phyloP scores from a whole-genome alignment of 2,329 filamentous ascomycete species.

The Helicocarpus griseus region DNA sequence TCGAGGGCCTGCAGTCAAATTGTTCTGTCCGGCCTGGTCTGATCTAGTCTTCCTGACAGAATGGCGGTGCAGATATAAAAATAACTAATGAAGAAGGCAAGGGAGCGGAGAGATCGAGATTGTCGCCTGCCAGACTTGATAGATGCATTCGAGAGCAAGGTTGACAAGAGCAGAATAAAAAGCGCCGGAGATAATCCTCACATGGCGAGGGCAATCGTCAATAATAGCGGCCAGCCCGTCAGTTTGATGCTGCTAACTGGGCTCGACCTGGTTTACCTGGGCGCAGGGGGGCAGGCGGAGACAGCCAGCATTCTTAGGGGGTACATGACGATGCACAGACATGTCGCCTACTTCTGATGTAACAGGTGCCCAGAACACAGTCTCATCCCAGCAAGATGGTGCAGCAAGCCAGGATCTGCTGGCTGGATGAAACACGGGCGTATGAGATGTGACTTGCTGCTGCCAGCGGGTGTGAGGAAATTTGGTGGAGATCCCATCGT shows the following conservation, averaged over 20 bases:
- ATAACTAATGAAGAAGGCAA: not conserved
- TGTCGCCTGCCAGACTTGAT: not conserved
- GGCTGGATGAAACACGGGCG: not conserved
- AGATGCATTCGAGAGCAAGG: not conserved
- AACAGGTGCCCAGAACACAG: not conserved
- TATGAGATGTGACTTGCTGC: slow-evolving; percentile 1
- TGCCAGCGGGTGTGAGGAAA: too few species aligned
- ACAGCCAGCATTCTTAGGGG: not conserved
- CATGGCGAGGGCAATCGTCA: not conserved
- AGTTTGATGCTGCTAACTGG: not conserved
- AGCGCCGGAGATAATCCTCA: not conserved
- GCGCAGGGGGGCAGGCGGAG: not conserved
- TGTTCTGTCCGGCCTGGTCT: not conserved
- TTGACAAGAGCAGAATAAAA: not conserved
- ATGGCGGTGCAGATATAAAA: not conserved
- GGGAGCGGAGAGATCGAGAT: not conserved
- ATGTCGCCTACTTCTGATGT: not conserved
- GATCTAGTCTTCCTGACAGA: not conserved
- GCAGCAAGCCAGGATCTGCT: not conserved
- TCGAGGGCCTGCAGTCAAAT: not conserved
- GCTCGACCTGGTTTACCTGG: not conserved
- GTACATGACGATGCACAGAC: too few species aligned
- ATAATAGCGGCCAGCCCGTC: not conserved
- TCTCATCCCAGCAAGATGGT: not conserved
- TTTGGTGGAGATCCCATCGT: not conserved